These are phyloP conservation scores for Lactarius vividus DNA, from an alignment of 768 basidiomycete species.

Conservation along the genomic window DNA sequence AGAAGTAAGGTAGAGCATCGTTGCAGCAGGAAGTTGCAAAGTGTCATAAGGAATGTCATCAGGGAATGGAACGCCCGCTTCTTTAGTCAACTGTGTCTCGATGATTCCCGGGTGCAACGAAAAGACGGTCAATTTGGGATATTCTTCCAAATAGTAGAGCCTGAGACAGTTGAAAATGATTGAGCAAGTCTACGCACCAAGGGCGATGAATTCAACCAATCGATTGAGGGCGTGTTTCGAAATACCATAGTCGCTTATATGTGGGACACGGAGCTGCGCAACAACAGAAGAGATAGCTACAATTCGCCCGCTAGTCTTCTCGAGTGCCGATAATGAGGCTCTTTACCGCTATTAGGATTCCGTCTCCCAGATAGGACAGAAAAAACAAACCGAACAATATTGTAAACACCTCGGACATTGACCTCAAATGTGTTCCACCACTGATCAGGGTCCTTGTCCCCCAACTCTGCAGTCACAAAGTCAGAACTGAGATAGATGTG, in stretches of 20 bases:
- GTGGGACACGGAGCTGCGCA: slow-evolving; percentile 1
- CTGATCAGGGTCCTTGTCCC: slow-evolving; percentile 28
- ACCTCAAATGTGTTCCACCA: slow-evolving; percentile 31
- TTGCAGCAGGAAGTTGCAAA: not conserved
- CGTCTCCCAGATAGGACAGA: not conserved
- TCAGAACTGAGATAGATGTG: not conserved
- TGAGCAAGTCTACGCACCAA: not conserved
- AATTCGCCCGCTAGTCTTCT: not conserved
- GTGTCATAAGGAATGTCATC: no score
- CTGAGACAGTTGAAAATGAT: not conserved
- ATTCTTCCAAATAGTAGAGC: not conserved
- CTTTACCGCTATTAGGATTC: not conserved
- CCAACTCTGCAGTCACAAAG: slow-evolving; percentile 19
- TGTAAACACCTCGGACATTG: slow-evolving; percentile 30
- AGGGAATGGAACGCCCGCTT: not conserved
- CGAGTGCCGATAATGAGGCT: not conserved
- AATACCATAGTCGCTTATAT: not conserved
- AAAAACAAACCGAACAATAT: slow-evolving; percentile 27
- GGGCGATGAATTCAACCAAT: no score
- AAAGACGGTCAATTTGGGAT: not conserved
- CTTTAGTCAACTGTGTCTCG: not conserved
- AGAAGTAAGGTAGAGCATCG: slow-evolving; percentile 10
- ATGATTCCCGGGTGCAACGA: not conserved
- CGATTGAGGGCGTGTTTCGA: slow-evolving; percentile 10
- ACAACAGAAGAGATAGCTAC: not conserved